Evolutionary conservation across 164 flowering plant species (phyloP).

Genomic region (Vitis cinerea): DNA sequence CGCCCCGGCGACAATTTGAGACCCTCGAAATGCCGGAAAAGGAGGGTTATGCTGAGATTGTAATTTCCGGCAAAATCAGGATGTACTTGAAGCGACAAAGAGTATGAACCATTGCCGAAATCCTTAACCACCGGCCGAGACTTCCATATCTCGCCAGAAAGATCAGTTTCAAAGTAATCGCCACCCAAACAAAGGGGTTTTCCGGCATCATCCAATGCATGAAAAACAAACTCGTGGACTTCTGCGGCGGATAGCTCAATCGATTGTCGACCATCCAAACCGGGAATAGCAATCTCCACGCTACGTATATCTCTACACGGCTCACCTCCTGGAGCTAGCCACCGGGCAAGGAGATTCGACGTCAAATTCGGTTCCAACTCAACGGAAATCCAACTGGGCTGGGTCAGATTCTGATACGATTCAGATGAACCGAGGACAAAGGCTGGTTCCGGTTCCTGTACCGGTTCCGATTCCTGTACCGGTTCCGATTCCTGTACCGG

Average conservation of each 20-base stretch:
- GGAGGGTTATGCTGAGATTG: slow-evolving; percentile 61
- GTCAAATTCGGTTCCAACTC: slow-evolving; percentile 60
- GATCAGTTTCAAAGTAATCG: slow-evolving; percentile 83
- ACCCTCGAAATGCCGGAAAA: slow-evolving; percentile 76
- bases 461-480: too few species aligned
- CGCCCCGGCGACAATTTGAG: slow-evolving; percentile 59
- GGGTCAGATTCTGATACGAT: slow-evolving; percentile 3
- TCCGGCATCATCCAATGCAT: slow-evolving; percentile 61
- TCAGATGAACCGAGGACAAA: neutral
- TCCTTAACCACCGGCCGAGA: slow-evolving; percentile 79
- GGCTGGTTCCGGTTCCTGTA: neutral
- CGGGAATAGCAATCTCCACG: slow-evolving; percentile 44
- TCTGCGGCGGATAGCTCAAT: slow-evolving; percentile 55
- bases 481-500: too few species aligned
- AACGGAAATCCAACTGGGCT: slow-evolving; percentile 43
- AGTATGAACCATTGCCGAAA: slow-evolving; percentile 72
- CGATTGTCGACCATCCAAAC: slow-evolving; percentile 33
- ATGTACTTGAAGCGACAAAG: slow-evolving; percentile 72
- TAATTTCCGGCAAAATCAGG: slow-evolving; percentile 71
- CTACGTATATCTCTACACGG: slow-evolving; percentile 61
- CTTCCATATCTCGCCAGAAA: slow-evolving; percentile 86
- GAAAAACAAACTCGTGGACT: slow-evolving; percentile 59
- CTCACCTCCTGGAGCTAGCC: slow-evolving; percentile 67
- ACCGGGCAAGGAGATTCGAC: slow-evolving; percentile 49
- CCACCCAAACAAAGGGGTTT: slow-evolving; percentile 70